Evolutionary conservation across 176 grass and related monocot genomes (phyloP).

Genomic region (Carex scoparia): DNA sequence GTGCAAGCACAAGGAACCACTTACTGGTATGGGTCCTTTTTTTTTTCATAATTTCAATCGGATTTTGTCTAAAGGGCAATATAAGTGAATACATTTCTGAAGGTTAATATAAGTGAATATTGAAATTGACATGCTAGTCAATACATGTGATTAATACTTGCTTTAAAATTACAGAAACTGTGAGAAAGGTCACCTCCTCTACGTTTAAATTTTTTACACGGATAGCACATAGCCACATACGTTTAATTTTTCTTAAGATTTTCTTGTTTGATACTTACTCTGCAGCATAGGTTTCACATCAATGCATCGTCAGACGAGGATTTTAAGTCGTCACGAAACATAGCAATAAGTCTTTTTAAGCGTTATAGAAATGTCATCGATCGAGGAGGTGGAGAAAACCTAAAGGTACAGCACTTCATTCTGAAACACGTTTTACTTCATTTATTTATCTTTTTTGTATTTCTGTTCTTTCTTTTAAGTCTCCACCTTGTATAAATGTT

Average conservation of each 20-base stretch:
- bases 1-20: constrained; percentile 37
- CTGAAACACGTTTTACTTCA: constrained; percentile 20
- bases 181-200: neutral
- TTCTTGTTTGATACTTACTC: neutral
- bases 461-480: neutral
- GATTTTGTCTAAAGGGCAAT: neutral
- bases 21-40: constrained; percentile 47
- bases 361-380: constrained; percentile 78
- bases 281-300: constrained; percentile 70
- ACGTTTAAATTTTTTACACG: neutral
- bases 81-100: neutral
- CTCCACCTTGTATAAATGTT: neutral
- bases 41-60: constrained; percentile 2
- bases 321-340: constrained; percentile 72
- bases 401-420: constrained; percentile 44
- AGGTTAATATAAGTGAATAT: neutral
- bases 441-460: constrained; percentile 9
- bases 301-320: constrained; percentile 76
- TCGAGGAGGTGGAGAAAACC: constrained; percentile 75
- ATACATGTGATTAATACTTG: neutral
- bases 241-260: constrained; percentile 1
- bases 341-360: constrained; percentile 81
- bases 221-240: neutral
- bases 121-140: neutral
- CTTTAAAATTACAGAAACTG: neutral